These are phyloP conservation scores for Suillus paluster DNA, from an alignment of 768 basidiomycete species.

Conservation along the genomic window DNA sequence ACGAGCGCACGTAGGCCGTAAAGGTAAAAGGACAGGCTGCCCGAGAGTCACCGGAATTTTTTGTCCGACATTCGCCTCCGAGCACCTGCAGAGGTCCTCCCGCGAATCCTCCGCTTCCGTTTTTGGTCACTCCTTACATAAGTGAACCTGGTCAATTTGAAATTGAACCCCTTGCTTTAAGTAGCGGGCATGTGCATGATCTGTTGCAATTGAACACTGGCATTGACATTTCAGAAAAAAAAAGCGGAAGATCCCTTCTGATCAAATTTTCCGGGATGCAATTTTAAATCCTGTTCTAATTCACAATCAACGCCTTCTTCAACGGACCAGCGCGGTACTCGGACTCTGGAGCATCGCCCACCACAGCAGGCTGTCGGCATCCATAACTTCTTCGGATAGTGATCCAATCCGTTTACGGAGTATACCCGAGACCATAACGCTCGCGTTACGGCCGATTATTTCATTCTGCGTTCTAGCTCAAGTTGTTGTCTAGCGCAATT, in stretches of 20 bases:
- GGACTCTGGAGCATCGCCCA: background rate
- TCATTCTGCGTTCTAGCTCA: background rate
- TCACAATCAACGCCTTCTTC: background rate
- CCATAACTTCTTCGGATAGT: conserved; percentile 14
- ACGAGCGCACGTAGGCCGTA: too few species aligned
- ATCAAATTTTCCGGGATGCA: background rate
- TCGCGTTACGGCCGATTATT: conserved; percentile 2
- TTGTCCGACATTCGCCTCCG: too few species aligned
- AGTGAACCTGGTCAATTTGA: background rate
- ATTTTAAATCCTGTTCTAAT: background rate
- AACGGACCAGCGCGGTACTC: background rate
- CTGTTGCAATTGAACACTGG: too few species aligned
- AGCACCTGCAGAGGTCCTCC: too few species aligned
- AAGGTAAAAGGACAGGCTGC: too few species aligned
- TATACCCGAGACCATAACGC: conserved; percentile 14
- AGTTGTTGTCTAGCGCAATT: too few species aligned
- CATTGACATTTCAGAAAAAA: too few species aligned
- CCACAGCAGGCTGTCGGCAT: conserved; percentile 5
- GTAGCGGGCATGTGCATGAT: background rate
- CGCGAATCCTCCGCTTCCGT: background rate
- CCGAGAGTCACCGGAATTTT: background rate
- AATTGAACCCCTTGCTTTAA: too few species aligned
- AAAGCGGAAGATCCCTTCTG: background rate
- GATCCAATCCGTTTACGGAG: conserved; percentile 12
- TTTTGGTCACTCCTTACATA: background rate